A percentile compares a stretch with the other conserved stretches of the same genome.
Evolutionary conservation across 768 basidiomycete species (phyloP).

Genomic region (Lepiota brunneoincarnata): DNA sequence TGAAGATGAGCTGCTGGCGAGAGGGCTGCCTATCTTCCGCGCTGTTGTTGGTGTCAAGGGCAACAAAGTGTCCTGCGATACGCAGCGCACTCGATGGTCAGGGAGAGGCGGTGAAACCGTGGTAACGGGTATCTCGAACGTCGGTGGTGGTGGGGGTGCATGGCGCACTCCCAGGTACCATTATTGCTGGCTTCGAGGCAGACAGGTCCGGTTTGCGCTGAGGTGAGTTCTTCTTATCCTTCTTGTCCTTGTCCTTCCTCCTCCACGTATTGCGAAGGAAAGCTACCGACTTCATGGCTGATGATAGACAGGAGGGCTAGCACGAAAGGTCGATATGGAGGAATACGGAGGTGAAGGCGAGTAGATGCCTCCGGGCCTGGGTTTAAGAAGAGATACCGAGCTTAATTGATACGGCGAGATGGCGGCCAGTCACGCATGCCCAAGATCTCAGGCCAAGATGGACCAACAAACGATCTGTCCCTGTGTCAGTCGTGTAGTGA

Average conservation of each 20-base stretch:
- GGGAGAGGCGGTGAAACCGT: neutral
- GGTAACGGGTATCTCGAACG: neutral
- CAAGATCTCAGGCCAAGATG: conserved; percentile 21
- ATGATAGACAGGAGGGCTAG: conserved; percentile 3
- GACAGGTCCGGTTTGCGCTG: conserved; percentile 1
- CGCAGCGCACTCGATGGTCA: neutral
- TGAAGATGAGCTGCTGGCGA: conserved; percentile 1
- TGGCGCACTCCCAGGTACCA: conserved; percentile 1
- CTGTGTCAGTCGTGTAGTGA: conserved; percentile 21
- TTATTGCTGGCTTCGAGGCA: neutral
- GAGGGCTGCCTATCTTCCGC: neutral
- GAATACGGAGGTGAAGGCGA: conserved; percentile 7
- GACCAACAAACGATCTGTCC: conserved; percentile 27
- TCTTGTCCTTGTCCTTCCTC: conserved; percentile 26
- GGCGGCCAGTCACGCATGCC: conserved; percentile 21
- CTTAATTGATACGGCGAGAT: conserved; percentile 22
- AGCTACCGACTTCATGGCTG: conserved; percentile 35
- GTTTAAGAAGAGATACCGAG: conserved; percentile 13
- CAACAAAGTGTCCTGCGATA: neutral
- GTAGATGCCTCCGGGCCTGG: conserved; percentile 2
- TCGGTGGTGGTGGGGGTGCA: conserved; percentile 2
- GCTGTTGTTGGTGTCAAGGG: neutral
- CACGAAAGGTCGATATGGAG: neutral
- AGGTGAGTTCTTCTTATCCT: neutral
- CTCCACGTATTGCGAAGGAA: conserved; percentile 39